Evolutionary conservation across 1,284 basidiomycete species (phyloP).

Genomic region (Trametes pubescens): DNA sequence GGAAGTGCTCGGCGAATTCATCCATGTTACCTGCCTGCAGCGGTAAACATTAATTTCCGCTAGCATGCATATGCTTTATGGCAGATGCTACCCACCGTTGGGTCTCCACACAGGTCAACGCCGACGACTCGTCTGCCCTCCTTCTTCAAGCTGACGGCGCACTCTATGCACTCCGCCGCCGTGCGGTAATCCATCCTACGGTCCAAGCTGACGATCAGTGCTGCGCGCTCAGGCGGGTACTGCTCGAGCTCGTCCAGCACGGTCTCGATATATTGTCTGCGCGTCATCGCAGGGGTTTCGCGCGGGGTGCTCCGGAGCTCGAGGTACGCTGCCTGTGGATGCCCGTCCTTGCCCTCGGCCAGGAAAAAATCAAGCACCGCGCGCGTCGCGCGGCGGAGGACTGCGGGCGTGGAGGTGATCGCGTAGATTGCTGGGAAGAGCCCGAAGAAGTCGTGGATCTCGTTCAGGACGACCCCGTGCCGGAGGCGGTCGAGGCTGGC

Average conservation of each 20-base stretch:
- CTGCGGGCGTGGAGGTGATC: constrained; percentile 65
- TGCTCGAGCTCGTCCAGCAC: constrained; percentile 73
- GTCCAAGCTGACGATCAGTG: constrained; percentile 78
- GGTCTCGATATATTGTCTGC: constrained; percentile 64
- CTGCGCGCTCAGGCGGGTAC: constrained; percentile 58
- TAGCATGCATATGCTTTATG: not conserved
- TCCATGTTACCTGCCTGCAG: constrained; percentile 61
- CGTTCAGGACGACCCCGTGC: constrained; percentile 57
- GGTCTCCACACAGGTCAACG: constrained; percentile 84
- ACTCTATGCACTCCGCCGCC: constrained; percentile 61
- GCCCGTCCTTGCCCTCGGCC: constrained; percentile 38
- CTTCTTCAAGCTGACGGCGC: constrained; percentile 62
- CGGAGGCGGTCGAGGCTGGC: constrained; percentile 58
- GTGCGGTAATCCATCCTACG: constrained; percentile 63
- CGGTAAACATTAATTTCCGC: constrained; percentile 1
- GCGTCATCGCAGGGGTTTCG: constrained; percentile 60
- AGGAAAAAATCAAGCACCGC: constrained; percentile 74
- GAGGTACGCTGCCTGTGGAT: constrained; percentile 69
- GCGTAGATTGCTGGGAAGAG: constrained; percentile 83
- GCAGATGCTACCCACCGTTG: constrained; percentile 48
- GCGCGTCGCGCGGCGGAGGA: constrained; percentile 61
- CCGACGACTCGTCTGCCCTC: constrained; percentile 75
- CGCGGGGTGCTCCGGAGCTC: constrained; percentile 81
- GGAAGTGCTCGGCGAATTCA: constrained; percentile 60
- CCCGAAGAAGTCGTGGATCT: constrained; percentile 73